Evolutionary conservation across 2,329 filamentous ascomycete genomes (phyloP).

Genomic region (Penicillium verrucosum): DNA sequence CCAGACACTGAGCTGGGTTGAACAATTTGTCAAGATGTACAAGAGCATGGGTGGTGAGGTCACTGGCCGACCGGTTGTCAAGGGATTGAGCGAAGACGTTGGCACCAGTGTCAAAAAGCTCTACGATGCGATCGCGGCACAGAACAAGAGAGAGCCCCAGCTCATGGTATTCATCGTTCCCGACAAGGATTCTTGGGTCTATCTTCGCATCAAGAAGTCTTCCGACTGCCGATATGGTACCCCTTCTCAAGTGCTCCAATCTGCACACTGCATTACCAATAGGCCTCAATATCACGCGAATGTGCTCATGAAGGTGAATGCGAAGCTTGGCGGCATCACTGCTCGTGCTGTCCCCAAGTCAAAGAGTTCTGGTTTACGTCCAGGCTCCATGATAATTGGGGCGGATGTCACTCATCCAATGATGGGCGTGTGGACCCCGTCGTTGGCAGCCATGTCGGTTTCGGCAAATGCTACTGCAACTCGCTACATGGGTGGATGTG

Average conservation of each 20-base stretch:
- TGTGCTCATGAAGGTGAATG: conserved; percentile 94
- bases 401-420: conserved; percentile 85
- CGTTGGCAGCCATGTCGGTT: conserved; percentile 83
- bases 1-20: conserved; percentile 53
- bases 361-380: conserved; percentile 35
- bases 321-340: conserved; percentile 85
- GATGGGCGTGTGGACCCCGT: conserved; percentile 64
- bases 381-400: conserved; percentile 75
- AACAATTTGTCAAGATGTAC: conserved; percentile 62
- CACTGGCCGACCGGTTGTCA: conserved; percentile 44
- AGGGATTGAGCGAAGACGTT: conserved; percentile 44
- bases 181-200: conserved; percentile 67
- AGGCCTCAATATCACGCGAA: conserved; percentile 87
- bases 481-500: conserved; percentile 73
- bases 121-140: conserved; percentile 46
- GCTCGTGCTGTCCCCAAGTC: conserved; percentile 50
- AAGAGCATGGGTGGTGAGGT: conserved; percentile 60
- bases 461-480: conserved; percentile 69
- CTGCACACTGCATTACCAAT: conserved; percentile 64
- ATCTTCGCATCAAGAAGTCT: conserved; percentile 84
- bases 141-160: conserved; percentile 58
- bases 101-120: conserved; percentile 55
- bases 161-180: conserved; percentile 76
- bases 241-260: conserved; percentile 77
- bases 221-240: conserved; percentile 83